phyloP scores from a whole-genome alignment of 352 stramenopile genomes.

The Pythium utonaiense region DNA sequence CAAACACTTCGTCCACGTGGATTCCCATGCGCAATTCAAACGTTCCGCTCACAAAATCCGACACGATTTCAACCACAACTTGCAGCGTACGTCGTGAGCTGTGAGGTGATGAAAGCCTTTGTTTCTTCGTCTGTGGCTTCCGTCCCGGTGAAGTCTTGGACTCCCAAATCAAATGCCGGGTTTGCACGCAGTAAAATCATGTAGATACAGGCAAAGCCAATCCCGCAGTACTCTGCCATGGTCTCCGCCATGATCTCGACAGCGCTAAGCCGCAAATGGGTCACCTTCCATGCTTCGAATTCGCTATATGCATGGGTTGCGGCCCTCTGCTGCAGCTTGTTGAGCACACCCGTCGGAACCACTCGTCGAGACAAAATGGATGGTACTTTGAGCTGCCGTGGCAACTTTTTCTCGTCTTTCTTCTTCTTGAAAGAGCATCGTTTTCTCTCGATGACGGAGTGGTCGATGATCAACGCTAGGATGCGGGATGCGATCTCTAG shows the following conservation, averaged over 20 bases:
- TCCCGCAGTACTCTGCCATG: conserved; percentile 12
- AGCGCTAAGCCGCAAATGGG: neutral
- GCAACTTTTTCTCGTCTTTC: neutral
- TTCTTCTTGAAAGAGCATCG: neutral
- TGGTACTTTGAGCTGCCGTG: neutral
- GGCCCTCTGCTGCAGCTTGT: neutral
- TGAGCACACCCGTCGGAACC: neutral
- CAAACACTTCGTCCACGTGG: no score
- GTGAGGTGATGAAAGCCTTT: no score
- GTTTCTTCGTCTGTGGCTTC: no score
- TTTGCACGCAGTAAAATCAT: neutral
- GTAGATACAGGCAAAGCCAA: conserved; percentile 7
- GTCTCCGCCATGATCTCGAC: conserved; percentile 3
- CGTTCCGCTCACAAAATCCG: no score
- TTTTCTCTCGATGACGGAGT: neutral
- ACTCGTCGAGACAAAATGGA: neutral
- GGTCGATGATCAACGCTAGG: neutral
- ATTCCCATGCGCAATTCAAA: no score
- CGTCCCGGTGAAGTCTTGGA: no score
- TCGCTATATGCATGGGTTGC: neutral
- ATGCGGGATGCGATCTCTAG: conserved; percentile 9
- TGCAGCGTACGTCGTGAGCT: no score
- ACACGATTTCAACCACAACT: no score
- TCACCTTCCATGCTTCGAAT: conserved; percentile 1
- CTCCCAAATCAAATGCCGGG: neutral